Percentiles rank a stretch among this genome's conserved stretches.
These are phyloP conservation scores for Calonectria multiphialidica DNA, from an alignment of 2,329 filamentous ascomycete genomes.

Conservation along the genomic window DNA sequence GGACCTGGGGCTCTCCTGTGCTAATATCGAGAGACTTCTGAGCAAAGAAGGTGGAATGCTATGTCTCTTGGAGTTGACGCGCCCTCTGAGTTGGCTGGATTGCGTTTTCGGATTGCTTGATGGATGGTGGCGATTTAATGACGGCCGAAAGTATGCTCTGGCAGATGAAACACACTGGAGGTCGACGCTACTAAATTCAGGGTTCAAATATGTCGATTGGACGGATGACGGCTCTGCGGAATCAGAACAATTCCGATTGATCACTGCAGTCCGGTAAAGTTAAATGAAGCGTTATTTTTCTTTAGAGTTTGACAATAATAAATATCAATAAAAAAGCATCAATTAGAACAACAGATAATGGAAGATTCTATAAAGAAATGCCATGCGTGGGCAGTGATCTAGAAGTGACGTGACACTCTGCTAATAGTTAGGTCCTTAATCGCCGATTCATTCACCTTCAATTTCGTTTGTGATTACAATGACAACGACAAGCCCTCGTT, in stretches of 20 bases:
- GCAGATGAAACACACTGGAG: background rate
- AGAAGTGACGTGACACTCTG: no score
- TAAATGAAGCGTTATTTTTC: no score
- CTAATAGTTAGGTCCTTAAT: no score
- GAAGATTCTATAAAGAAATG: no score
- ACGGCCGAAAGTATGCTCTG: background rate
- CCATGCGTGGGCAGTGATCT: no score
- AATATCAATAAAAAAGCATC: no score
- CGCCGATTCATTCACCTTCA: no score
- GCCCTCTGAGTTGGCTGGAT: slow-evolving; percentile 4
- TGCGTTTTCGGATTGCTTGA: slow-evolving; percentile 9
- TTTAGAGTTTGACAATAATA: no score
- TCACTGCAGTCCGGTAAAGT: background rate
- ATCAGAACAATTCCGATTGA: background rate
- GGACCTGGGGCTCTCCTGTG: slow-evolving; percentile 34
- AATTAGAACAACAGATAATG: no score
- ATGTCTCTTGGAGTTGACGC: slow-evolving; percentile 1
- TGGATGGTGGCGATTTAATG: slow-evolving; percentile 12
- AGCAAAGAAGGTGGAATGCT: slow-evolving; percentile 7
- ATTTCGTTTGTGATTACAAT: no score
- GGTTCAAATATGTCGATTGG: background rate
- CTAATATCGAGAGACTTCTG: slow-evolving; percentile 40
- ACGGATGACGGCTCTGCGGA: background rate
- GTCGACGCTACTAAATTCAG: background rate
- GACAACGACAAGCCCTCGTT: no score